Conservation (phyloP, 495 filamentous ascomycete genomes). For the Aspergillus mulundensis region DNA sequence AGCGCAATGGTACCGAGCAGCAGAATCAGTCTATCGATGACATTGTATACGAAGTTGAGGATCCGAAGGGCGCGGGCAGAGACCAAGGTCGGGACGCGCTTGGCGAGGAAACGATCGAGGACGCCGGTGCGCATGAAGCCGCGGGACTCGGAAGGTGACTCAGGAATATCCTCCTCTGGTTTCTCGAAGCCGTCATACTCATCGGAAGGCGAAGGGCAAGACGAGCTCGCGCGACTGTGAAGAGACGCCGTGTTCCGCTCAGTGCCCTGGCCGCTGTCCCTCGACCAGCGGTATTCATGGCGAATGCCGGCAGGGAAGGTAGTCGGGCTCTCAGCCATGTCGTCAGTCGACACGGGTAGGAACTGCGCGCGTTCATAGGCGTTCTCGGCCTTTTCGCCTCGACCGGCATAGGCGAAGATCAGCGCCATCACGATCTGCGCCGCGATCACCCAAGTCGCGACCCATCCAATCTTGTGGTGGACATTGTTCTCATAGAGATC, state of each 20-base stretch:
- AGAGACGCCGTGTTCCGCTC: slow-evolving; percentile 67
- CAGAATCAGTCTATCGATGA: slow-evolving; percentile 60
- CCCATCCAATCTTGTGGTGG: slow-evolving; percentile 88
- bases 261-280: slow-evolving; percentile 87
- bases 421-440: slow-evolving; percentile 67
- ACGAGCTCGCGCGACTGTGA: slow-evolving; percentile 61
- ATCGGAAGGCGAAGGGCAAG: slow-evolving; percentile 46
- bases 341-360: slow-evolving; percentile 65
- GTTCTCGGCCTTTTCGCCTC: slow-evolving; percentile 23
- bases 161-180: slow-evolving; percentile 46
- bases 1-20: slow-evolving; percentile 62
- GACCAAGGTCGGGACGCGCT: slow-evolving; percentile 52
- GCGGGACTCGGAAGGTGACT: slow-evolving; percentile 25
- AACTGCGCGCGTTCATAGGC: slow-evolving; percentile 48
- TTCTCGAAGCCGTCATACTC: slow-evolving; percentile 52
- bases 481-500: slow-evolving; percentile 86
- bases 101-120: slow-evolving; percentile 45
- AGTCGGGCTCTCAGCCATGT: slow-evolving; percentile 59
- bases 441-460: slow-evolving; percentile 65
- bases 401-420: slow-evolving; percentile 49
- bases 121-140: slow-evolving; percentile 43
- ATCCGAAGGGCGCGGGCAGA: slow-evolving; percentile 58
- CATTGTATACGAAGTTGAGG: slow-evolving; percentile 53
- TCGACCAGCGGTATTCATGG: slow-evolving; percentile 62
- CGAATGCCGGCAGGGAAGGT: slow-evolving; percentile 39